Evolutionary conservation across 2,329 filamentous ascomycete species (phyloP).

Genomic region (Thielaviopsis cerberus): DNA sequence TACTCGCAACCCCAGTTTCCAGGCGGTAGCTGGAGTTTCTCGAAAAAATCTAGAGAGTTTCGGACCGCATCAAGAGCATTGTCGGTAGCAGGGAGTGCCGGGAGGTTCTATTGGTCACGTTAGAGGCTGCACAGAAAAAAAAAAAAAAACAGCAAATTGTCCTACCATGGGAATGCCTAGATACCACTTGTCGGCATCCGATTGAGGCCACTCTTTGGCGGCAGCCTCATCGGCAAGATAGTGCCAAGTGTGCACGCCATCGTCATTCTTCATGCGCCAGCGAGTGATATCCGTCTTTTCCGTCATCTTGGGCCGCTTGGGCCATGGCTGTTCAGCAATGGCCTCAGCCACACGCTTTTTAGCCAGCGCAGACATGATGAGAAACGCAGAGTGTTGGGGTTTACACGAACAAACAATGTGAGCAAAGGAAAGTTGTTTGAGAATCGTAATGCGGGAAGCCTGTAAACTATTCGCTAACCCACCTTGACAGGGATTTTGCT

Average conservation of each 20-base stretch:
- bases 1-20: slow-evolving; percentile 97
- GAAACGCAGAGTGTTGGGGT: background rate
- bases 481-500: background rate
- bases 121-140: background rate
- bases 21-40: slow-evolving; percentile 67
- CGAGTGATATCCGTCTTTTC: slow-evolving; percentile 57
- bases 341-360: slow-evolving; percentile 27
- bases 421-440: too few relatives aligned
- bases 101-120: slow-evolving; percentile 40
- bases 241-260: slow-evolving; percentile 81
- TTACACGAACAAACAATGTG: background rate
- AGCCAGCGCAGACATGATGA: slow-evolving; percentile 12
- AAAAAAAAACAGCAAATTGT: slow-evolving; percentile 6
- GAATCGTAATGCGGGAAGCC: too few relatives aligned
- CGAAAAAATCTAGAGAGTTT: slow-evolving; percentile 79
- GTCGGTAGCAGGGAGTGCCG: slow-evolving; percentile 49
- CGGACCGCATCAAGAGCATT: slow-evolving; percentile 58
- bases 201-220: slow-evolving; percentile 64
- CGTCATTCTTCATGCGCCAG: slow-evolving; percentile 67
- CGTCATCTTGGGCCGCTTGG: slow-evolving; percentile 29
- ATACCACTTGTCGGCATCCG: slow-evolving; percentile 72
- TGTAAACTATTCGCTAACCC: too few relatives aligned
- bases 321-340: slow-evolving; percentile 19
- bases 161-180: slow-evolving; percentile 60
- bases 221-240: slow-evolving; percentile 63